Evolutionary conservation across 305 asterid species (phyloP).

Genomic region (Solanum hybrid): DNA sequence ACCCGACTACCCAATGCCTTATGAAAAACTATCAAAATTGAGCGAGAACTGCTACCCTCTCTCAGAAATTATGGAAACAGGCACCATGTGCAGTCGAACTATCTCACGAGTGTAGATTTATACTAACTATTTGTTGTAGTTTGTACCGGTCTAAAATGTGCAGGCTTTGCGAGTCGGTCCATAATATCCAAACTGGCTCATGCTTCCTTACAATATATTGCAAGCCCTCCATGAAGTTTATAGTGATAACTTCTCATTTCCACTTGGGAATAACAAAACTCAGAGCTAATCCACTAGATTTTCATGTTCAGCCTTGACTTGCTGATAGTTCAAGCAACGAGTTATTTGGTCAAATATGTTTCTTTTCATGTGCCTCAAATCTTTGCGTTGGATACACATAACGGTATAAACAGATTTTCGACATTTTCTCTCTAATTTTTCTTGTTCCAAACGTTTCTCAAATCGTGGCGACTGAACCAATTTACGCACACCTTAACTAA

Average conservation of each 20-base stretch:
- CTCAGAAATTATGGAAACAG: background rate
- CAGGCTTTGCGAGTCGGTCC: background rate
- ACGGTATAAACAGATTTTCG: rapidly evolving
- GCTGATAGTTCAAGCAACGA: background rate
- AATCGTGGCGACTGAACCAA: rapidly evolving
- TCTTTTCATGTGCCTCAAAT: background rate
- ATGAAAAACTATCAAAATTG: background rate
- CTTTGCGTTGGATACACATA: background rate
- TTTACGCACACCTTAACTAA: background rate
- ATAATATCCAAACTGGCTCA: background rate
- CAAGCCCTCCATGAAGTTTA: background rate
- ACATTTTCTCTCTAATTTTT: background rate
- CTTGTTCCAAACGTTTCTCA: background rate
- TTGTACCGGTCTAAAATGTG: background rate
- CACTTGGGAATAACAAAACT: background rate
- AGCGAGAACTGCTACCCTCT: background rate
- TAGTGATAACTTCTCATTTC: background rate
- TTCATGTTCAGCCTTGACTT: background rate
- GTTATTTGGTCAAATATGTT: background rate
- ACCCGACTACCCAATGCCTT: background rate
- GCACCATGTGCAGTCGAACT: background rate
- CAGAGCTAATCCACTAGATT: background rate
- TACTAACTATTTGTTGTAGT: background rate
- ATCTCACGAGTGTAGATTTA: background rate
- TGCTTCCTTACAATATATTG: background rate